Conservation (phyloP, 2,329 filamentous ascomycete species). For the Dichotomopilus funicola region DNA sequence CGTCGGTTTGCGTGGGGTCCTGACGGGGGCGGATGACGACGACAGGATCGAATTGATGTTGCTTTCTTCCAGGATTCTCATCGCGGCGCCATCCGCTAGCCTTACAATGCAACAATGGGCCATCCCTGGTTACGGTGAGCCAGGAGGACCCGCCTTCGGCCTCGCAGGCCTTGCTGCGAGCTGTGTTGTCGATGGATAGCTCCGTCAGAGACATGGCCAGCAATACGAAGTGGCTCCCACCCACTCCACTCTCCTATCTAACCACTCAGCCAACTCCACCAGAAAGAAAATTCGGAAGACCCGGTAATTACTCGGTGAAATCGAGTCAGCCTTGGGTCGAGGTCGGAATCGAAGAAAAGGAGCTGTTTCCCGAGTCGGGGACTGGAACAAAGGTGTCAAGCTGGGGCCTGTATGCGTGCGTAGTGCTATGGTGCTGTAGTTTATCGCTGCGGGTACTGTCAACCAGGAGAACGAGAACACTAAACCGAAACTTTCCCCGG, state of each 20-base stretch:
- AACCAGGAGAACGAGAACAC: too few relatives aligned
- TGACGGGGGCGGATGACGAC: too few relatives aligned
- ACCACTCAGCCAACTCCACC: not conserved
- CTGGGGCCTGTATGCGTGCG: too few relatives aligned
- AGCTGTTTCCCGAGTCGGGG: too few relatives aligned
- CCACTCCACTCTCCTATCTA: constrained; percentile 12
- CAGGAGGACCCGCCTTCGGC: constrained; percentile 12
- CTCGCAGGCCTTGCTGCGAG: constrained; percentile 6
- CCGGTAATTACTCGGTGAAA: not conserved
- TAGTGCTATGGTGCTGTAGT: too few relatives aligned
- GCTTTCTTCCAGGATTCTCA: constrained; percentile 35
- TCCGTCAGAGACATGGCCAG: constrained; percentile 3
- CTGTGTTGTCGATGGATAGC: constrained; percentile 2
- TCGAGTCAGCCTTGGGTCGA: not conserved
- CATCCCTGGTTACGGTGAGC: constrained; percentile 10
- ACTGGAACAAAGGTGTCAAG: too few relatives aligned
- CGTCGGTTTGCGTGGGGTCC: too few relatives aligned
- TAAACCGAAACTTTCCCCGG: too few relatives aligned
- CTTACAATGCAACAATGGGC: constrained; percentile 22
- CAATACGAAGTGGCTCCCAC: not conserved
- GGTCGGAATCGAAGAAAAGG: not conserved
- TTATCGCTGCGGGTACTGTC: too few relatives aligned
- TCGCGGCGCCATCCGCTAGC: constrained; percentile 38
- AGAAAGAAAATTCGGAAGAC: not conserved
- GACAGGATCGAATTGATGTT: not conserved